Evolutionary conservation across 2,329 filamentous ascomycete species (phyloP), one percentile per base, ranked within the genome.

Genomic region (Leptodontidium sp.): DNA sequence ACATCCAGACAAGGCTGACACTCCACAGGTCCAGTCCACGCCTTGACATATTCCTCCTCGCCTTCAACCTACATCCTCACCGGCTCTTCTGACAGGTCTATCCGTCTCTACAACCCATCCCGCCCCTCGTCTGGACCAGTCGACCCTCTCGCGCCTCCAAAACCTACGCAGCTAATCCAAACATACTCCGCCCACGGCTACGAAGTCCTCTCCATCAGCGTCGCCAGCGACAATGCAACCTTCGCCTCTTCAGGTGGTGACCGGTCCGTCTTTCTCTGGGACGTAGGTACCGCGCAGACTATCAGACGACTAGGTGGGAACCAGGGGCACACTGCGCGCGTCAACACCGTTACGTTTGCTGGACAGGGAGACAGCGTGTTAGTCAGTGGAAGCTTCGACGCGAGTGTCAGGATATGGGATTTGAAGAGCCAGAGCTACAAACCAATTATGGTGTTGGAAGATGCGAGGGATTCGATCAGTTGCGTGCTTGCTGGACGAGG

Each of bases 201-300:
- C 83, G 92, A 94, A 75, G 91, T 99, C 8, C 90, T 98, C 69
- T 92, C 93, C 73, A 85, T 99, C 49, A 85, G 87, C 64, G 91
- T 98, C 61, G 83, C 88, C 21, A 77, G 83, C 29, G 91, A 93
- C 82, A 99, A 99, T 80, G 87, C 93, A 73, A 89, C 89, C 53
- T 98, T 99, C 79, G 91, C 90, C 11, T 94, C 91, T n/a, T 88
- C 89, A 1, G 96, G 96, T 73, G 96, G 96, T 68, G 96, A 99
- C 82, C 92, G 95, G 75, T 86, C 88, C 70, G 93, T 97, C 0
- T 98, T 98, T 78, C 85, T 98, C 5, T 98, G 96, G 96, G 96
- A 99, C 80, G 96, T 98, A 0, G 85, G 91, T 58, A 91, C 90
- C 2, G 93, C 92, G 21, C 85, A 88, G 74, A 97, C 95, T 4